A percentile compares a stretch with the other conserved stretches of the same genome.
phyloP scores from a whole-genome alignment of 2,329 filamentous ascomycete species.

The Lanzia echinophila region DNA sequence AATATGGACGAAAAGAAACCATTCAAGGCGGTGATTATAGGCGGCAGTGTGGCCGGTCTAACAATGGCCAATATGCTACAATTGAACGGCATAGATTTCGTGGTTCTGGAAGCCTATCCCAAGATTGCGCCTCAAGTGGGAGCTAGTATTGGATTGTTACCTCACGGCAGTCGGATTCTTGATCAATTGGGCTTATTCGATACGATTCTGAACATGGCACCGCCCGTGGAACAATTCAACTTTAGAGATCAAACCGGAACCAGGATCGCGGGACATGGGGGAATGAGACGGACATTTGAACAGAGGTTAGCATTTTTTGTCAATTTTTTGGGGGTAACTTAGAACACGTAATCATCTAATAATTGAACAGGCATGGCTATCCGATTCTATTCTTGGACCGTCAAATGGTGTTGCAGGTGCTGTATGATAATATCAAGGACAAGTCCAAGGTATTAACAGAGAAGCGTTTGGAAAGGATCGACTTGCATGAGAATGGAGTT shows the following conservation, averaged over 20 bases:
- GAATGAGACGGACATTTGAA: background rate
- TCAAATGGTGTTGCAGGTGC: constrained; percentile 29
- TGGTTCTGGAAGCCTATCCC: constrained; percentile 40
- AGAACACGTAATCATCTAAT: no score
- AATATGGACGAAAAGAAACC: background rate
- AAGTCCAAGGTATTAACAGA: constrained; percentile 9
- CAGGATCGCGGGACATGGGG: background rate
- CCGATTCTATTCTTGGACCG: constrained; percentile 29
- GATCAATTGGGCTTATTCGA: constrained; percentile 42
- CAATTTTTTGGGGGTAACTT: background rate
- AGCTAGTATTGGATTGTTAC: constrained; percentile 40
- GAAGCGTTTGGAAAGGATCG: constrained; percentile 8
- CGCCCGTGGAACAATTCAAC: constrained; percentile 1
- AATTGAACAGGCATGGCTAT: constrained; percentile 10
- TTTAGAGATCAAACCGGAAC: background rate
- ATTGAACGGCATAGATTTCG: constrained; percentile 39
- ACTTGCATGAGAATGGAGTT: constrained; percentile 4
- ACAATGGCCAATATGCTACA: constrained; percentile 41
- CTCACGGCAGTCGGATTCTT: constrained; percentile 39
- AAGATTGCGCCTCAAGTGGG: constrained; percentile 41
- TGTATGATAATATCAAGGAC: constrained; percentile 25
- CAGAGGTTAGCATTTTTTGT: background rate
- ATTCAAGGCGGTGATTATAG: constrained; percentile 39
- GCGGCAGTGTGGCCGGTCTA: constrained; percentile 43
- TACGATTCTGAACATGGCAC: background rate